A percentile compares a stretch with the other conserved stretches of the same genome.
phyloP scores from a whole-genome alignment of 2,329 filamentous ascomycete species.

The Calonectria fujianensis region DNA sequence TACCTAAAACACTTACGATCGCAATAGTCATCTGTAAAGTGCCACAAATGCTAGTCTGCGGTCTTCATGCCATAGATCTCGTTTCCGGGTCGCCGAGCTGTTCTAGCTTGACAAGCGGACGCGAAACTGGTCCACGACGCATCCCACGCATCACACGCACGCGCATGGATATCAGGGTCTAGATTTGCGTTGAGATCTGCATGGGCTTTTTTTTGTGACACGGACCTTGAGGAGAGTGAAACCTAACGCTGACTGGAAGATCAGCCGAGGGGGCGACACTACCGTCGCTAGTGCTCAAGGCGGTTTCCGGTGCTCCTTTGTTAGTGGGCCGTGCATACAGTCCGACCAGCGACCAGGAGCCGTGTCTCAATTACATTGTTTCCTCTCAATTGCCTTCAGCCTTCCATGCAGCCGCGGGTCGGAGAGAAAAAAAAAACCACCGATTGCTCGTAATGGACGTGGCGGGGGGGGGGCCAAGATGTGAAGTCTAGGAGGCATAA shows the following conservation, averaged over 20 bases:
- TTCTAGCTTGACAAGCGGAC: background rate
- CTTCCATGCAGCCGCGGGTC: background rate
- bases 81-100: background rate
- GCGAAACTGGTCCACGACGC: background rate
- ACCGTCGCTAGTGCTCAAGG: background rate
- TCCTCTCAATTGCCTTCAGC: background rate
- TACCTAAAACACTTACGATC: background rate
- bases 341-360: background rate
- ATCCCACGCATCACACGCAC: background rate
- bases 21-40: background rate
- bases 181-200: constrained; percentile 1
- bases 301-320: background rate
- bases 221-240: background rate
- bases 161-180: background rate
- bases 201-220: background rate
- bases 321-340: constrained; percentile 2
- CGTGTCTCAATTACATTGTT: background rate
- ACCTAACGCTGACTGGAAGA: constrained; percentile 4
- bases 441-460: background rate
- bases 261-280: constrained; percentile 3
- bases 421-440: background rate
- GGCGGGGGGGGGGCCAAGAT: no score
- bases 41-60: background rate
- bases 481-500: no score
- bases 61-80: background rate